Base-by-base conservation (phyloP, 2,329 filamentous ascomycete genomes). In the Ascochyta fabae region DNA sequence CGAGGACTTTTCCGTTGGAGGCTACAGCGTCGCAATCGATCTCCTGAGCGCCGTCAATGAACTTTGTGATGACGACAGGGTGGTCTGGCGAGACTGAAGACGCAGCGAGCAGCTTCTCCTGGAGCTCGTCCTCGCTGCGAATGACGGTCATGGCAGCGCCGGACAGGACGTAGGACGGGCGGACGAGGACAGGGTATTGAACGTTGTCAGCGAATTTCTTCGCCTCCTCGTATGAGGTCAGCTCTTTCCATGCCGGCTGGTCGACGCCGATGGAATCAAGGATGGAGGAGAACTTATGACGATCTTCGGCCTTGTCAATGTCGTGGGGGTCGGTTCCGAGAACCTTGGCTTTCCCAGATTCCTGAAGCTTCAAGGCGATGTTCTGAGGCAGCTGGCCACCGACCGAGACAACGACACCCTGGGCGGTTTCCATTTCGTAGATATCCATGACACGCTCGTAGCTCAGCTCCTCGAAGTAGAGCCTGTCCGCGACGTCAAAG, bases 391-490 rank as follows among this genome's bases (percentile, higher is more conserved):
- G 85, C 79, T 99, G 95, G 39, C 95, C 95, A 72, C 95, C 95
- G 10, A 98, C 92, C 56, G 92, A 97, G 7, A 98, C 94, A 4
- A 98, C 93, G 24, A 98, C 92, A 67, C 93, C 94, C 49, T 83
- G 86, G 6, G 93, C 88, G 55, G 82, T 81, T 78, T 98, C 95
- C 15, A 98, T 85, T 77, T 98, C 95, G 75, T 97, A 97, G 64
- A 98, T 98, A 76, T 99, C 95, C 92, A 98, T 96, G 9, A 98
- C 94, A 73, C 94, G 89, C 80, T 98, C 95, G 75, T 97, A 98
- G 77, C 89, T 95, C 50, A 98, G 80, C 78, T 99, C 95, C 68
- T 98, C 95, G 63, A 99, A 99, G 79, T 98, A 99, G 5, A 99
- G 85, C 69, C 88, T 92, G 69, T 98, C 94, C 8, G 92, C 91